Conservation (phyloP, 805 yeast species). For the Hanseniaspora singularis region DNA sequence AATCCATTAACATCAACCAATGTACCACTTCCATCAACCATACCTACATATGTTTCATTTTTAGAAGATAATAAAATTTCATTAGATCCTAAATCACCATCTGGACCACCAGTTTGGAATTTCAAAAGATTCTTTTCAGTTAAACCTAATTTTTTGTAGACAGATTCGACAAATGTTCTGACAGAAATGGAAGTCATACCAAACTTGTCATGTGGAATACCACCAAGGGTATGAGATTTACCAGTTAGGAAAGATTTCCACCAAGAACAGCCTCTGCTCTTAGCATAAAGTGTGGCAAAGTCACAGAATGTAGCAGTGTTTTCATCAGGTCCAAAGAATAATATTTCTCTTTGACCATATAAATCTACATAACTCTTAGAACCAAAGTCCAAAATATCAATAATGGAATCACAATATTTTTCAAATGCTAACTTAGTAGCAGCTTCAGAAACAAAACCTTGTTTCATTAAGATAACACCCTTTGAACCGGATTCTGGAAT, state of each 20-base stretch:
- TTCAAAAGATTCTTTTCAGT: slow-evolving; percentile 51
- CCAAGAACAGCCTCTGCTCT: slow-evolving; percentile 85
- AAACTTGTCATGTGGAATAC: slow-evolving; percentile 94
- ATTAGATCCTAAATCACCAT: slow-evolving; percentile 94
- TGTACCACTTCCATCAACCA: slow-evolving; percentile 95
- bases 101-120: slow-evolving; percentile 97
- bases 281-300: slow-evolving; percentile 95
- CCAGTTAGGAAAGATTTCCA: slow-evolving; percentile 99
- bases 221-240: slow-evolving; percentile 81
- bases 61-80: slow-evolving; percentile 73
- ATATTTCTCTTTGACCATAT: slow-evolving; percentile 72
- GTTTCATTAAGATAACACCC: slow-evolving; percentile 83
- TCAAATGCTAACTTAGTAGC: slow-evolving; percentile 75
- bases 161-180: slow-evolving; percentile 77
- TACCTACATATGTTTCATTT: slow-evolving; percentile 70
- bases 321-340: slow-evolving; percentile 98
- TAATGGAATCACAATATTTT: slow-evolving; percentile 82
- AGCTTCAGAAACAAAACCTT: slow-evolving; percentile 56
- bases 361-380: slow-evolving; percentile 68
- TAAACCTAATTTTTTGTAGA: slow-evolving; percentile 65
- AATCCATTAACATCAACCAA: slow-evolving; percentile 84
- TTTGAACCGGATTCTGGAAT: slow-evolving; percentile 98
- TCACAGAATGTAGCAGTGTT: slow-evolving; percentile 91
- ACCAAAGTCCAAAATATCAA: slow-evolving; percentile 74
- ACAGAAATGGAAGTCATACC: slow-evolving; percentile 97